These are phyloP conservation scores for Arthrobotrys pseudoclavata DNA, from an alignment of 2,329 filamentous ascomycete genomes.

Conservation along the genomic window DNA sequence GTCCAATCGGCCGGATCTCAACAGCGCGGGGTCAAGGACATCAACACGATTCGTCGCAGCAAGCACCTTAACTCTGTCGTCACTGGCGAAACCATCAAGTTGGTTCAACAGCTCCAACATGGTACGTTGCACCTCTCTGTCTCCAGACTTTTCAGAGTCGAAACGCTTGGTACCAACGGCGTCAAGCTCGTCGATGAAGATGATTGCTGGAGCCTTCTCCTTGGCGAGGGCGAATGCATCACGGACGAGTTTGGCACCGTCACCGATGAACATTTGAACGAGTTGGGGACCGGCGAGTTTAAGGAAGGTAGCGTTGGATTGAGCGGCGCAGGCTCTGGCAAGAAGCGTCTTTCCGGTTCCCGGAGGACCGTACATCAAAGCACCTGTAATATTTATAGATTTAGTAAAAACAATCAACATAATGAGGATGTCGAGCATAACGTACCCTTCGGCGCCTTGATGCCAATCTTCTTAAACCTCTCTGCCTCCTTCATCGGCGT, in stretches of 20 bases:
- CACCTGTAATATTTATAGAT: slow-evolving; percentile 72
- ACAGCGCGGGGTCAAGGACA: slow-evolving; percentile 89
- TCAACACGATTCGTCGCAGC: slow-evolving; percentile 95
- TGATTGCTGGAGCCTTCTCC: slow-evolving; percentile 98
- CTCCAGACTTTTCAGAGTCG: slow-evolving; percentile 97
- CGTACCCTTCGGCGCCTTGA: slow-evolving; percentile 97
- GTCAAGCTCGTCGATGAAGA: slow-evolving; percentile 99
- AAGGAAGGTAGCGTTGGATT: slow-evolving; percentile 98
- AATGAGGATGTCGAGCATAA: background rate
- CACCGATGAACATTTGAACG: slow-evolving; percentile 99
- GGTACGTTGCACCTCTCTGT: slow-evolving; percentile 96
- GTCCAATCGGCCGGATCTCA: slow-evolving; percentile 92
- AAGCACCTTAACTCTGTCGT: slow-evolving; percentile 95
- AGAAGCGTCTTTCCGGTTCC: slow-evolving; percentile 92
- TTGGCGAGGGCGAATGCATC: slow-evolving; percentile 98
- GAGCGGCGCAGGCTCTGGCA: slow-evolving; percentile 93
- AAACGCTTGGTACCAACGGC: slow-evolving; percentile 99
- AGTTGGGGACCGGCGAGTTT: slow-evolving; percentile 98
- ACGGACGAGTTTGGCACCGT: slow-evolving; percentile 95
- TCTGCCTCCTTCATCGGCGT: slow-evolving; percentile 99
- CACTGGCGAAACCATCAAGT: slow-evolving; percentile 95
- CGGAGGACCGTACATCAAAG: slow-evolving; percentile 96
- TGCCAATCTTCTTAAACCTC: slow-evolving; percentile 99
- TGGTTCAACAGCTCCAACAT: slow-evolving; percentile 99
- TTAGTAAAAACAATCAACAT: slow-evolving; percentile 49